phyloP scores from a whole-genome alignment of 1,284 basidiomycete genomes.

The Trichosporon ovoides region DNA sequence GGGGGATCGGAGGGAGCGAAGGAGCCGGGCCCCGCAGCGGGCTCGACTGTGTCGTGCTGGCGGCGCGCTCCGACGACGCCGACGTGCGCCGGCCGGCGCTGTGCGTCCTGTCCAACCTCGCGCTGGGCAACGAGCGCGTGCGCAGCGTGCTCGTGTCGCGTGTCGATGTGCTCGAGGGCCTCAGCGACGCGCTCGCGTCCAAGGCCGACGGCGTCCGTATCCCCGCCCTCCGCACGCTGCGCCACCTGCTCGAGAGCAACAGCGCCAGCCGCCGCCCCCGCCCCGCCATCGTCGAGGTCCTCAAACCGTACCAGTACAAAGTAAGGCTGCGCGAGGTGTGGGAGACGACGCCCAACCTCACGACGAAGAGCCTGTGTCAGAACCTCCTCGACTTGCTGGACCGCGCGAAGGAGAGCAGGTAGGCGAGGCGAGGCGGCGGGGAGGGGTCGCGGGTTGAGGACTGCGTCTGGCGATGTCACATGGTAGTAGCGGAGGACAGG shows the following conservation, averaged over 20 bases:
- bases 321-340: constrained; percentile 29
- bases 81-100: constrained; percentile 26
- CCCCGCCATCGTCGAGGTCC: constrained; percentile 34
- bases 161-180: constrained; percentile 33
- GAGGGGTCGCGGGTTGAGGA: no score
- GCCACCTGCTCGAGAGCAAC: constrained; percentile 42
- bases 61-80: constrained; percentile 4
- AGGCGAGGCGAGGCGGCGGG: no score
- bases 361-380: constrained; percentile 20
- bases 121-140: constrained; percentile 39
- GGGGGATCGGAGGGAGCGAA: no score
- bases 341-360: constrained; percentile 25
- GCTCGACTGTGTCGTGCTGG: neutral
- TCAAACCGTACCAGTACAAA: constrained; percentile 42
- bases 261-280: constrained; percentile 29
- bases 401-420: constrained; percentile 7
- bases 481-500: no score
- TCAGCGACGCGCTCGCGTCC: constrained; percentile 22
- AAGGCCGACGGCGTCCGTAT: constrained; percentile 32
- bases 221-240: constrained; percentile 36
- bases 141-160: constrained; percentile 29
- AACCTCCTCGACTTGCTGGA: constrained; percentile 36
- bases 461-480: no score
- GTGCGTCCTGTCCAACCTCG: constrained; percentile 40
- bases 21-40: neutral